Conservation (phyloP, 2,329 filamentous ascomycete species). For the Huntiella savannae region DNA sequence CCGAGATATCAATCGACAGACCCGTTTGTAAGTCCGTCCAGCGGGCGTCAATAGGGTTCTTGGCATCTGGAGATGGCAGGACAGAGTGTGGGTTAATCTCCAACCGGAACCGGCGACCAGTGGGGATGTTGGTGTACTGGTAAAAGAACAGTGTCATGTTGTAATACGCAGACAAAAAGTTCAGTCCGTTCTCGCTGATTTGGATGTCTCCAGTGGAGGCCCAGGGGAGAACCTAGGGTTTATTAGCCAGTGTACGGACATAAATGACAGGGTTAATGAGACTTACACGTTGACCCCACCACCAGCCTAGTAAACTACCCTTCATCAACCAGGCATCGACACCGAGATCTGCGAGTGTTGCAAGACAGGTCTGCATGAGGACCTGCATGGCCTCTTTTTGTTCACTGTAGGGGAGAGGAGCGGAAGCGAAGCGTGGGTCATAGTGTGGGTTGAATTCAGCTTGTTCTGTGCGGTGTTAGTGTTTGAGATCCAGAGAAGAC, state of each 20-base stretch:
- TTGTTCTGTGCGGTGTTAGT: constrained; percentile 6
- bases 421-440: constrained; percentile 22
- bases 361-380: constrained; percentile 53
- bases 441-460: constrained; percentile 18
- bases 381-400: constrained; percentile 42
- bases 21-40: constrained; percentile 30
- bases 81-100: constrained; percentile 27
- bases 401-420: constrained; percentile 30
- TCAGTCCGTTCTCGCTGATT: constrained; percentile 45
- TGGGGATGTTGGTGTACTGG: constrained; percentile 20
- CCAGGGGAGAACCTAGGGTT: constrained; percentile 47
- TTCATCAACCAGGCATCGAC: constrained; percentile 72
- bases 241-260: not conserved
- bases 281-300: constrained; percentile 48
- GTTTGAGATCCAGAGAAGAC: not conserved
- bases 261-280: not conserved
- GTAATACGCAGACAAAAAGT: constrained; percentile 44
- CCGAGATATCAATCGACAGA: constrained; percentile 32
- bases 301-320: constrained; percentile 71
- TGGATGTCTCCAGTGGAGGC: constrained; percentile 63
- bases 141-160: constrained; percentile 37
- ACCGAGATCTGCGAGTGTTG: constrained; percentile 43
- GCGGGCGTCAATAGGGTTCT: constrained; percentile 21
- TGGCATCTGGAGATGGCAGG: constrained; percentile 18
- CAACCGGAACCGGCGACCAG: constrained; percentile 27